Conservation (phyloP, 2,329 filamentous ascomycete species). For the Colletotrichum eremochloae region DNA sequence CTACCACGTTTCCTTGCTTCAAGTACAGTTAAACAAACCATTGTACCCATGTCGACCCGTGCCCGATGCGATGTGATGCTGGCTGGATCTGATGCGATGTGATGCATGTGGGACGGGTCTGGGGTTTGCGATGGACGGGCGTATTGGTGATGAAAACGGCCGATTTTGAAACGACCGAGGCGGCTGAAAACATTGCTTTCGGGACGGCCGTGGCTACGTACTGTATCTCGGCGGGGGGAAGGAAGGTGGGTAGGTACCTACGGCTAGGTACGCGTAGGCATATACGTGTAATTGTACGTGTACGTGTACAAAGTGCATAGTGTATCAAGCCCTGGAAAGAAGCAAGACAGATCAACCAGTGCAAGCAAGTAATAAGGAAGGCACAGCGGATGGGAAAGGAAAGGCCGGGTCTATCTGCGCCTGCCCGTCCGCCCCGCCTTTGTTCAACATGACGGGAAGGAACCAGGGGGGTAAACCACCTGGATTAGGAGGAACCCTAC, state of each 20-base stretch:
- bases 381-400: background rate
- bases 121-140: slow-evolving; percentile 24
- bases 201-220: background rate
- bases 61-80: slow-evolving; percentile 26
- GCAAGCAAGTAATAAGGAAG: background rate
- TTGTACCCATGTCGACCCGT: slow-evolving; percentile 16
- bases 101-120: slow-evolving; percentile 23
- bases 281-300: background rate
- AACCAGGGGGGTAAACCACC: too few relatives aligned
- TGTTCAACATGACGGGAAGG: slow-evolving; percentile 1
- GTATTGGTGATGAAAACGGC: slow-evolving; percentile 23
- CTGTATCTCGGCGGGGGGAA: too few relatives aligned
- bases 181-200: slow-evolving; percentile 27
- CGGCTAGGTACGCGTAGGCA: background rate
- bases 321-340: background rate
- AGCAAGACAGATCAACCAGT: background rate
- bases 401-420: background rate
- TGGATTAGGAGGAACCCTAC: too few relatives aligned
- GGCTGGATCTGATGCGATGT: too few relatives aligned
- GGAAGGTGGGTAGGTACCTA: background rate
- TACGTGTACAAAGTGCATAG: background rate
- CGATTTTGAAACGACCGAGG: slow-evolving; percentile 26
- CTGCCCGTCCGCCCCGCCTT: background rate
- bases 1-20: slow-evolving; percentile 3
- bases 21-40: background rate